A percentile compares a stretch with the other conserved stretches of the same genome.
Conservation (phyloP, 331 rosid genomes). For the Pyracantha coccinea region DNA sequence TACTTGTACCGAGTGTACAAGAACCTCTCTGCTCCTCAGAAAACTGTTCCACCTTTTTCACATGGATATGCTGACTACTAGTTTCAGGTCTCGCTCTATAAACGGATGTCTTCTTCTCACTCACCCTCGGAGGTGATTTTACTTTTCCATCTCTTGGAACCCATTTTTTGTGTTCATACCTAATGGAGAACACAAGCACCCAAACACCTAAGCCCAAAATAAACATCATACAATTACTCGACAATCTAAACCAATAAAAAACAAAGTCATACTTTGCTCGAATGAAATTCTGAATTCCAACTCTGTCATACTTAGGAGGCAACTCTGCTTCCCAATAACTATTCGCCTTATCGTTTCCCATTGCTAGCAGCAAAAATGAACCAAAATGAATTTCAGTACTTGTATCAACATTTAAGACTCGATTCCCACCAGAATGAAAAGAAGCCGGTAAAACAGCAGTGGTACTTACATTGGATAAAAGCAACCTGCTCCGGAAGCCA, state of each 20-base stretch:
- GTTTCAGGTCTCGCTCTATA: neutral
- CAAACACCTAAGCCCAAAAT: constrained; percentile 7
- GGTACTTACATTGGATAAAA: constrained; percentile 16
- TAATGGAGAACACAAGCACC: constrained; percentile 6
- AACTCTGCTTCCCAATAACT: constrained; percentile 20
- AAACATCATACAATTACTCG: neutral
- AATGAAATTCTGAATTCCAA: constrained; percentile 16
- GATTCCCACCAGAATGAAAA: neutral
- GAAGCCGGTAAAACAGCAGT: neutral
- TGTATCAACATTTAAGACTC: neutral
- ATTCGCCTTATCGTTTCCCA: constrained; percentile 12
- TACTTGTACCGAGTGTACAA: neutral
- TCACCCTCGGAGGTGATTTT: constrained; percentile 7
- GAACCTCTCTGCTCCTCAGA: neutral
- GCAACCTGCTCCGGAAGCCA: constrained; percentile 21
- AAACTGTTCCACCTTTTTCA: neutral
- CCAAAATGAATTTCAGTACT: constrained; percentile 13
- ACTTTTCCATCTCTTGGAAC: constrained; percentile 7
- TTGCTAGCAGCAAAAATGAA: constrained; percentile 2
- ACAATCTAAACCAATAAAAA: neutral
- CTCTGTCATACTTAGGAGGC: constrained; percentile 14
- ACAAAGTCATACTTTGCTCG: constrained; percentile 11
- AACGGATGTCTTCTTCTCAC: neutral
- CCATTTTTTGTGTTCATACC: constrained; percentile 21
- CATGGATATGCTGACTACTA: neutral